Evolutionary conservation across 768 basidiomycete species (phyloP).

Genomic region (Calocybe cyanea): DNA sequence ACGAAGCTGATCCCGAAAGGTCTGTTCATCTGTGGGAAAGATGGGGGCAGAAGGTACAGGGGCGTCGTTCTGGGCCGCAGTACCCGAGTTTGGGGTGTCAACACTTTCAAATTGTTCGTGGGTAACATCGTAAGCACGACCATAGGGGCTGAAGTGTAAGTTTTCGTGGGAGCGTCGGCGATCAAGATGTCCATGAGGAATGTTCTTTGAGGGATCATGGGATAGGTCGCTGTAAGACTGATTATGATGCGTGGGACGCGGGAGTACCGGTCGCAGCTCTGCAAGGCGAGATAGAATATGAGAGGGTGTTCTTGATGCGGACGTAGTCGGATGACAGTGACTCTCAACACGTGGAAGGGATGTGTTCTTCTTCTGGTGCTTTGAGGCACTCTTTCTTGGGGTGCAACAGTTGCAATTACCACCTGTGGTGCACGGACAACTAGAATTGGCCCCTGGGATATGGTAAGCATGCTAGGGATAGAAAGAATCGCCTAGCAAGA

Average conservation of each 20-base stretch:
- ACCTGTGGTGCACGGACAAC: constrained; percentile 47
- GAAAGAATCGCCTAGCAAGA: constrained; percentile 38
- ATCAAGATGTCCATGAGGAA: constrained; percentile 34
- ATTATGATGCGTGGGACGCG: constrained; percentile 39
- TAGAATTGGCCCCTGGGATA: constrained; percentile 35
- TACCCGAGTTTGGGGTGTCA: constrained; percentile 22
- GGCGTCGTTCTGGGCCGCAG: constrained; percentile 15
- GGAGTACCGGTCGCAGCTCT: constrained; percentile 67
- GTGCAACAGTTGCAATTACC: constrained; percentile 57
- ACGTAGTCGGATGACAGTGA: constrained; percentile 5
- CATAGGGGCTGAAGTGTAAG: constrained; percentile 61
- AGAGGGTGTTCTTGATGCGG: constrained; percentile 28
- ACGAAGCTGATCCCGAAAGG: constrained; percentile 22
- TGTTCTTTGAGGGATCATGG: constrained; percentile 45
- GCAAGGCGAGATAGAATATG: constrained; percentile 60
- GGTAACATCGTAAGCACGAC: constrained; percentile 56
- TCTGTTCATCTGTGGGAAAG: constrained; percentile 21
- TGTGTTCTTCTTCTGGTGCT: constrained; percentile 27
- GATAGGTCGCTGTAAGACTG: constrained; percentile 31
- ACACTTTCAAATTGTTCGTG: constrained; percentile 24
- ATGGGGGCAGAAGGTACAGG: constrained; percentile 22
- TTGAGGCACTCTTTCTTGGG: constrained; percentile 41
- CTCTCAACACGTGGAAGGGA: constrained; percentile 7
- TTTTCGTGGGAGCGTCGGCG: constrained; percentile 51
- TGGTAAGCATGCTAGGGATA: constrained; percentile 41